These are phyloP conservation scores for Aspergillus cristatus DNA, from an alignment of 495 filamentous ascomycete species.

Conservation along the genomic window DNA sequence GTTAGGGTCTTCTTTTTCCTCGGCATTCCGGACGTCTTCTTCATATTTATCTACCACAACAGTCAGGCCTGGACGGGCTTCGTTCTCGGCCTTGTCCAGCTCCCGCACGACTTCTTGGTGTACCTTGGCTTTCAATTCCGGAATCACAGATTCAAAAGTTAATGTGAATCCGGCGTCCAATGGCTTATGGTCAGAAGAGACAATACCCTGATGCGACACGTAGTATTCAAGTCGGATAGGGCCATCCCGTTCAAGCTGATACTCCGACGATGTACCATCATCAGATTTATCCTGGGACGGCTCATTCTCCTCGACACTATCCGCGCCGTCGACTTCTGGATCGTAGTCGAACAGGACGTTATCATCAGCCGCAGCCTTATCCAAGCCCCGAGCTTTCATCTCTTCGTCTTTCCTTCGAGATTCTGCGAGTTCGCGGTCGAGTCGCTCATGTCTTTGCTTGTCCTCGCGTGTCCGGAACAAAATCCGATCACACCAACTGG, in stretches of 20 bases:
- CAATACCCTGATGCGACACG: slow-evolving; percentile 75
- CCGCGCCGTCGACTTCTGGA: slow-evolving; percentile 59
- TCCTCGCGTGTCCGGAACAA: slow-evolving; percentile 70
- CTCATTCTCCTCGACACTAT: slow-evolving; percentile 54
- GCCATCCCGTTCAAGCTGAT: slow-evolving; percentile 18
- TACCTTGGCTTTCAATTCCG: slow-evolving; percentile 70
- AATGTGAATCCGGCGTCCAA: slow-evolving; percentile 70
- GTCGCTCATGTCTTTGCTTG: slow-evolving; percentile 59
- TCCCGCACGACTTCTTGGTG: slow-evolving; percentile 83
- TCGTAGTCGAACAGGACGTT: slow-evolving; percentile 86
- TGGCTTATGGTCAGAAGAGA: slow-evolving; percentile 95
- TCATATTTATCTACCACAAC: slow-evolving; percentile 63
- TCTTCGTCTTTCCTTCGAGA: slow-evolving; percentile 68
- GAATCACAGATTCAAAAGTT: slow-evolving; percentile 73
- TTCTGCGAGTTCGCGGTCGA: slow-evolving; percentile 52
- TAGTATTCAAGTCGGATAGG: slow-evolving; percentile 65
- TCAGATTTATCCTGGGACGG: slow-evolving; percentile 21
- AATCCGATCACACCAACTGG: slow-evolving; percentile 98
- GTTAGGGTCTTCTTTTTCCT: slow-evolving; percentile 34
- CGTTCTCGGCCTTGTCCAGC: slow-evolving; percentile 87
- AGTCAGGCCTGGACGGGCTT: slow-evolving; percentile 74
- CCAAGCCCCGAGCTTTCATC: slow-evolving; percentile 71
- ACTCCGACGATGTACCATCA: slow-evolving; percentile 10
- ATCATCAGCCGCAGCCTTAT: slow-evolving; percentile 67
- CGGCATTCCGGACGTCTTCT: slow-evolving; percentile 14